phyloP scores from a whole-genome alignment of 163 green algal species.

The Picocystis sp. region DNA sequence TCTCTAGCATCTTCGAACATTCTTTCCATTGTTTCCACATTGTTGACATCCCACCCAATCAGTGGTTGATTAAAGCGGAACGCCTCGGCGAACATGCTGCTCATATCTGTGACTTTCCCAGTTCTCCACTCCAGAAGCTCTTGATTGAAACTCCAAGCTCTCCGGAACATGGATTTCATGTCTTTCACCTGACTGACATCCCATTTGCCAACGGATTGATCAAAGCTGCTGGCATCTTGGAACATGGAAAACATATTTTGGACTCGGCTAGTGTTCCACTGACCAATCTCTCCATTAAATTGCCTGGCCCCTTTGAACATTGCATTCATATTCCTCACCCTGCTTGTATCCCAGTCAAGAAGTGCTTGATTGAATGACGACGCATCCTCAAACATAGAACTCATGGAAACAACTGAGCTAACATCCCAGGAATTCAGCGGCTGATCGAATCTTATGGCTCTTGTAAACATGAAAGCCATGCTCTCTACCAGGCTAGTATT shows the following conservation, averaged over 20 bases:
- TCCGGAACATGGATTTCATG: slow-evolving; percentile 12
- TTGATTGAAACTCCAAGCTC: slow-evolving; percentile 9
- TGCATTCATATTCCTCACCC: slow-evolving; percentile 1
- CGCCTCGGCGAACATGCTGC: neutral
- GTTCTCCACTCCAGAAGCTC: slow-evolving; percentile 1
- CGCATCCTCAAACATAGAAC: slow-evolving; percentile 7
- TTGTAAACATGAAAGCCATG: too few relatives aligned
- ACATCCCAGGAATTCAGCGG: too few relatives aligned
- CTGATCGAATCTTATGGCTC: too few relatives aligned
- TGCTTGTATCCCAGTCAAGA: slow-evolving; percentile 1
- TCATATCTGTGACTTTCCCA: neutral
- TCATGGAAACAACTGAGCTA: slow-evolving; percentile 1
- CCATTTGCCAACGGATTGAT: slow-evolving; percentile 3
- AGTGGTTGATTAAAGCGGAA: slow-evolving; percentile 1
- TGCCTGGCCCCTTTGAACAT: slow-evolving; percentile 4
- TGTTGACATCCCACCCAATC: neutral
- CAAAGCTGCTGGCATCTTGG: slow-evolving; percentile 4
- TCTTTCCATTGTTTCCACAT: neutral
- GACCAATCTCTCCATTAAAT: neutral
- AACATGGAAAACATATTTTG: slow-evolving; percentile 11
- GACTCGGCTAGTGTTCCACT: slow-evolving; percentile 6
- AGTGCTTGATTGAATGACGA: slow-evolving; percentile 9
- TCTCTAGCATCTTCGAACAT: slow-evolving; percentile 1
- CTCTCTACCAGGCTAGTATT: too few relatives aligned
- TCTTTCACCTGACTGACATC: slow-evolving; percentile 6